These are phyloP conservation scores for Hemerocallis citrina DNA, from an alignment of 106 monocot species.

Conservation along the genomic window DNA sequence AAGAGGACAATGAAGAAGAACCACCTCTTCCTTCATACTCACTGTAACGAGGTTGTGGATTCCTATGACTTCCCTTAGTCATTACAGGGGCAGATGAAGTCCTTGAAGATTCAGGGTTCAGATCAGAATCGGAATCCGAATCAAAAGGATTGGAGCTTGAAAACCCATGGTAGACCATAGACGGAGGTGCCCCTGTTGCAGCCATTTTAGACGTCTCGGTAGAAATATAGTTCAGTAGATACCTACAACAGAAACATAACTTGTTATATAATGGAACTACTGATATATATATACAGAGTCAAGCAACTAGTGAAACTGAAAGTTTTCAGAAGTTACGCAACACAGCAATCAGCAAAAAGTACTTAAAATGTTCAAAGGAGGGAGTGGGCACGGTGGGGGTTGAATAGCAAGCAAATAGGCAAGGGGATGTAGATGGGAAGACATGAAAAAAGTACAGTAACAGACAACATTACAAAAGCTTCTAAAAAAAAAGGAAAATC, in stretches of 20 bases:
- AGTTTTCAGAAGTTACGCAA: not conserved
- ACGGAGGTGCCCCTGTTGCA: conserved; percentile 8
- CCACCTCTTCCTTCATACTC: conserved; percentile 22
- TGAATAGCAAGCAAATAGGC: too few species aligned
- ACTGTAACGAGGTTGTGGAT: conserved; percentile 1
- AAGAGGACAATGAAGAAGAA: conserved; percentile 18
- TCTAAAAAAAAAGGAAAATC: not conserved
- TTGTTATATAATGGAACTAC: not conserved
- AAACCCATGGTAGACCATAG: conserved; percentile 8
- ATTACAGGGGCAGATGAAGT: conserved; percentile 14
- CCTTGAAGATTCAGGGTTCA: conserved; percentile 14
- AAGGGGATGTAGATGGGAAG: not conserved
- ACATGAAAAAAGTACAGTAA: not conserved
- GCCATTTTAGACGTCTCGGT: conserved; percentile 6
- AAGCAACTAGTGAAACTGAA: not conserved
- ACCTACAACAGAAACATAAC: not conserved
- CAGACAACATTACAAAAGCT: not conserved
- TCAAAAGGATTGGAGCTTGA: conserved; percentile 35
- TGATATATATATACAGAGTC: not conserved
- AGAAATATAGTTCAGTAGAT: not conserved
- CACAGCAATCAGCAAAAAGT: not conserved
- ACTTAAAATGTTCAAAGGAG: not conserved
- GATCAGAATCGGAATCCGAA: conserved; percentile 44
- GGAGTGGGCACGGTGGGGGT: too few species aligned
- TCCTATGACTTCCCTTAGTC: conserved; percentile 16